Conservation (phyloP, 2,329 filamentous ascomycete species). For the Colletotrichum sp. region DNA sequence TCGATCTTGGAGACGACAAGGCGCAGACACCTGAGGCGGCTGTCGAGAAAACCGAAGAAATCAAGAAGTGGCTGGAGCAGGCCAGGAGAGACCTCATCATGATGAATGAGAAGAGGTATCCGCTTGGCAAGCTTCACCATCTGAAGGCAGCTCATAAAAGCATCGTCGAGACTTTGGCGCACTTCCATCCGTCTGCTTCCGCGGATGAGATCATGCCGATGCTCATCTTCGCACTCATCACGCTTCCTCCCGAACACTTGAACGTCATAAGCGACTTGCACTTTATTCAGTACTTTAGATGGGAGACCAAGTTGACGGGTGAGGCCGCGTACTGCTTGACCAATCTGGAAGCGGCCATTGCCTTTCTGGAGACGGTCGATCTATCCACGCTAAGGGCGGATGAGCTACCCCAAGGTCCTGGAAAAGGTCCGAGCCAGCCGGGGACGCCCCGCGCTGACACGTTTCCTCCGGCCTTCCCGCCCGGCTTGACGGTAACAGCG, state of each 20-base stretch:
- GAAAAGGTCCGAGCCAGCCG: slow-evolving; percentile 55
- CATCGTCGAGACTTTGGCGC: slow-evolving; percentile 84
- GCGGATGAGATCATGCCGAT: slow-evolving; percentile 97
- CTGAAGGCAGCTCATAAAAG: slow-evolving; percentile 89
- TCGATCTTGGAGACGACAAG: slow-evolving; percentile 68
- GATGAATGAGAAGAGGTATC: slow-evolving; percentile 89
- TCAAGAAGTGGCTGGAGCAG: slow-evolving; percentile 72
- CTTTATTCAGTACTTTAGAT: slow-evolving; percentile 92
- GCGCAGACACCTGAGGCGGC: slow-evolving; percentile 61
- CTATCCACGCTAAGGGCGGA: slow-evolving; percentile 85
- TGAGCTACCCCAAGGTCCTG: slow-evolving; percentile 72
- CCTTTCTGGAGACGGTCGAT: slow-evolving; percentile 94
- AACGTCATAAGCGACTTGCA: slow-evolving; percentile 93
- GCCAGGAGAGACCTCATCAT: slow-evolving; percentile 74
- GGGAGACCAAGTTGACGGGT: slow-evolving; percentile 84
- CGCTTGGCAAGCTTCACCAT: slow-evolving; percentile 87
- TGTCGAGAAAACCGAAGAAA: slow-evolving; percentile 67
- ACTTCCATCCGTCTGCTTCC: slow-evolving; percentile 79
- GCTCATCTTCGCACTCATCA: slow-evolving; percentile 94
- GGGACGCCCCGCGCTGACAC: slow-evolving; percentile 57
- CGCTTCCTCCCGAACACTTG: slow-evolving; percentile 82
- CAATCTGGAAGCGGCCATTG: slow-evolving; percentile 92
- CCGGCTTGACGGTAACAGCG: slow-evolving; percentile 41
- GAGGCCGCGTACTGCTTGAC: slow-evolving; percentile 96
- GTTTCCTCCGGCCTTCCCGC: slow-evolving; percentile 61